Base-by-base conservation (phyloP, 306 rosid genomes). In the Fagus crenata region DNA sequence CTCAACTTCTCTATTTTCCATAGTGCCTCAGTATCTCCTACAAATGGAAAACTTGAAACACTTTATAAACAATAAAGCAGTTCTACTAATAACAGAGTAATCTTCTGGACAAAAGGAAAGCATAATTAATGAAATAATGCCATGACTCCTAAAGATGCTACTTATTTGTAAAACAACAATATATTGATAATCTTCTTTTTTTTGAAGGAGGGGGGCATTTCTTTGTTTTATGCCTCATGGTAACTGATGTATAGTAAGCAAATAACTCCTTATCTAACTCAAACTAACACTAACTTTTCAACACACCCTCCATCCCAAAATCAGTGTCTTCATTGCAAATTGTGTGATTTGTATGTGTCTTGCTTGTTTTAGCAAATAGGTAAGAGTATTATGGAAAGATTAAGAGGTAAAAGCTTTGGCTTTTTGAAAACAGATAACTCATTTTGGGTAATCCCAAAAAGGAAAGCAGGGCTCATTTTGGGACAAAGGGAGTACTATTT, bases 1-100 rank as follows among this genome's bases (percentile, higher is more conserved):
- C 97, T 89, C 79, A 92, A 75, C 80, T 87, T 88, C 86, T 95
- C 92, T 77, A 87, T 85, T 86, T 81, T 87, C 96, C 93, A 88
- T 74, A 92, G 84, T 53, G 92, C 81, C 53, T 86, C 86, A 3
- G 68, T 87, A 70, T 92, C 96, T 68, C 97, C 98, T 93, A 56
- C 64, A 80, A 79, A 83, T 56, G 18, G 60, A 82, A 49, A 84
- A 58, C 33, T 39, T 46, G 58, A 77, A 76, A 76, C 60, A 61
- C 40, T 83, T 77, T 55, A 86, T 35, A 81, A 69, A 81, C 36
- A 75, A 82, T 35, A 4, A 33, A 58, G 67, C 43, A 12, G 51
- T 55, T 69, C 39, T 17, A 6, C 33, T 2, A 18, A 73, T 71
- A 55, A 68, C 28, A 4, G 53, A 28, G 77, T 63, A 73, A 73